Evolutionary conservation across 2,329 filamentous ascomycete genomes (phyloP).

Genomic region (Neofusicoccum sp.): DNA sequence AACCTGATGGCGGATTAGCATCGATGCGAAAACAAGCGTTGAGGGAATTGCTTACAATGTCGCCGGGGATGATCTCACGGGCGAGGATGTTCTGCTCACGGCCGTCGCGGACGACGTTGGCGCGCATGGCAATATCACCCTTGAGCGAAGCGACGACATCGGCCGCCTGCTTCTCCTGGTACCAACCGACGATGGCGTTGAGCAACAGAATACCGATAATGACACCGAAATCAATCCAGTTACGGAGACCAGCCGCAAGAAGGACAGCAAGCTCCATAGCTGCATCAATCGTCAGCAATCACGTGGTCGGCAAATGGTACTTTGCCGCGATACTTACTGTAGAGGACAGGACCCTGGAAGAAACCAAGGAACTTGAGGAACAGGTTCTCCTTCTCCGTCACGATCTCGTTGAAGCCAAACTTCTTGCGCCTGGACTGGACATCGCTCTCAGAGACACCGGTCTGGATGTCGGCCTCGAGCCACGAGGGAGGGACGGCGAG

Average conservation of each 20-base stretch:
- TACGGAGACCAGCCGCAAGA: slow-evolving; percentile 69
- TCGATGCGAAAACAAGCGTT: slow-evolving; percentile 34
- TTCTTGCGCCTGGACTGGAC: slow-evolving; percentile 65
- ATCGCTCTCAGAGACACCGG: slow-evolving; percentile 59
- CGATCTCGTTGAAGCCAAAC: slow-evolving; percentile 69
- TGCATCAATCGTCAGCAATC: slow-evolving; percentile 28
- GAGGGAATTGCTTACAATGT: slow-evolving; percentile 54
- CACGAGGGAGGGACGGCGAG: slow-evolving; percentile 51
- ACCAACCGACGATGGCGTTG: slow-evolving; percentile 75
- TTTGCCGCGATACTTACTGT: slow-evolving; percentile 55
- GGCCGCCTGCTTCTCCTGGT: slow-evolving; percentile 77
- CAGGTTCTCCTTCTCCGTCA: slow-evolving; percentile 72
- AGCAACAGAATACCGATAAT: slow-evolving; percentile 73
- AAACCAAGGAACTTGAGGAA: slow-evolving; percentile 72
- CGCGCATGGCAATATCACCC: slow-evolving; percentile 76
- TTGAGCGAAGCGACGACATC: slow-evolving; percentile 73
- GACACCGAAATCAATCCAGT: slow-evolving; percentile 77
- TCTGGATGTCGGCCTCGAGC: slow-evolving; percentile 60
- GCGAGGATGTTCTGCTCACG: slow-evolving; percentile 67
- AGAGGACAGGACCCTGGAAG: slow-evolving; percentile 74
- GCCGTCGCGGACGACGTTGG: slow-evolving; percentile 66
- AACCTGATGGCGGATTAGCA: slow-evolving; percentile 44
- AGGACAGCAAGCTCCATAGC: slow-evolving; percentile 77
- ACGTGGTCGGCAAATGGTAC: slow-evolving; percentile 20
- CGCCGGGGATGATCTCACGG: slow-evolving; percentile 72